phyloP scores from a whole-genome alignment of 2,329 filamentous ascomycete species.

The Aspergillus texensis region DNA sequence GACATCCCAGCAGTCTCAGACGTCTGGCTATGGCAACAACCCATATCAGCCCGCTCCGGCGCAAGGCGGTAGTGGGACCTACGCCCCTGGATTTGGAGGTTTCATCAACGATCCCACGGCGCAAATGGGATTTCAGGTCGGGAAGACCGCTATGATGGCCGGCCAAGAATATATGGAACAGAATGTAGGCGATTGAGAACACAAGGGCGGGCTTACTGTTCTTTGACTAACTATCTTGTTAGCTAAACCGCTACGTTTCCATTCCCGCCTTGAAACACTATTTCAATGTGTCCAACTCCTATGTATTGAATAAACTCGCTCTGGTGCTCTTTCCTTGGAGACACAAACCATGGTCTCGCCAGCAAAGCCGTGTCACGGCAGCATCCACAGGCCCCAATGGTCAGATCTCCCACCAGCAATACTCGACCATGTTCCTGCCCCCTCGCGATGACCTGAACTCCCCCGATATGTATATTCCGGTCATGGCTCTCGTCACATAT shows the following conservation, averaged over 20 bases:
- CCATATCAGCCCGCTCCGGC: constrained; percentile 51
- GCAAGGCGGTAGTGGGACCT: constrained; percentile 44
- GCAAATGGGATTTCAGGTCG: constrained; percentile 92
- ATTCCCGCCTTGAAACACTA: constrained; percentile 95
- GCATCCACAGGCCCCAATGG: constrained; percentile 54
- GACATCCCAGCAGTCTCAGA: constrained; percentile 70
- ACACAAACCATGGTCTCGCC: constrained; percentile 95
- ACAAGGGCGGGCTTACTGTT: not conserved
- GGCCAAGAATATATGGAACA: constrained; percentile 95
- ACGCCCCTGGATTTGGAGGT: constrained; percentile 71
- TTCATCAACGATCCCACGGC: constrained; percentile 96
- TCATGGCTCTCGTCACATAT: constrained; percentile 97
- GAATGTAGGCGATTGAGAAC: constrained; percentile 65
- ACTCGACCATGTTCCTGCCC: constrained; percentile 70
- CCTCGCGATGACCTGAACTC: constrained; percentile 96
- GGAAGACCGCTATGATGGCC: constrained; percentile 86
- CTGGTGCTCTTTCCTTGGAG: constrained; percentile 97
- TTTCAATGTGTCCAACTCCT: constrained; percentile 98
- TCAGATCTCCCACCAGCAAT: constrained; percentile 62
- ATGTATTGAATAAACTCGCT: constrained; percentile 90
- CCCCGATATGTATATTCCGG: constrained; percentile 98
- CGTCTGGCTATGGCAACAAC: constrained; percentile 53
- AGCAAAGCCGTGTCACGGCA: constrained; percentile 64
- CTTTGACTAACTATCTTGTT: not conserved
- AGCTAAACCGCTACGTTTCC: constrained; percentile 84